Percentiles rank a stretch among this genome's conserved stretches.
These are phyloP conservation scores for Phyllosticta citribraziliensis DNA, from an alignment of 2,329 filamentous ascomycete species.

Conservation along the genomic window DNA sequence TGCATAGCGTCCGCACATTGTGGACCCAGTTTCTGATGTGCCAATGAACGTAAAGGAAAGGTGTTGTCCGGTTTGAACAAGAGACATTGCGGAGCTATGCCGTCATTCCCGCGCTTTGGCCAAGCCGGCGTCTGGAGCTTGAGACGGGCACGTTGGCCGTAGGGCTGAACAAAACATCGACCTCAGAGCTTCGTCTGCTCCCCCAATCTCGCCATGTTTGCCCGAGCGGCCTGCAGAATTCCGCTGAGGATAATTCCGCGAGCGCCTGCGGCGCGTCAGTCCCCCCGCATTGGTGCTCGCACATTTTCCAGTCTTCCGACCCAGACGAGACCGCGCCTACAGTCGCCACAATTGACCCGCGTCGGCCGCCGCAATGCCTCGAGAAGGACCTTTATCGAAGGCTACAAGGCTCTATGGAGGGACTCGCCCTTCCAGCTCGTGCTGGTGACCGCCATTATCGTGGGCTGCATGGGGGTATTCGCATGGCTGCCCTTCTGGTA, in stretches of 20 bases:
- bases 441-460: slow-evolving; percentile 26
- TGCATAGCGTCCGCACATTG: slow-evolving; percentile 61
- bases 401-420: slow-evolving; percentile 25
- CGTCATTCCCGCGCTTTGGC: slow-evolving; percentile 1
- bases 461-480: slow-evolving; percentile 29
- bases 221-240: slow-evolving; percentile 22
- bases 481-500: slow-evolving; percentile 39
- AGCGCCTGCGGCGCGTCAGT: slow-evolving; percentile 19
- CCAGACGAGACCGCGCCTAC: slow-evolving; percentile 17
- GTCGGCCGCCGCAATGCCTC: slow-evolving; percentile 20
- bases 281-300: slow-evolving; percentile 13
- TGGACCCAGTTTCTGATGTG: not conserved
- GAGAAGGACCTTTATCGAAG: slow-evolving; percentile 14
- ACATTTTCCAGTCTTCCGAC: slow-evolving; percentile 16
- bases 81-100: not conserved
- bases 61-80: not conserved
- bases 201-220: slow-evolving; percentile 25
- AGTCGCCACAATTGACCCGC: slow-evolving; percentile 17
- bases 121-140: slow-evolving; percentile 6
- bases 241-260: slow-evolving; percentile 15
- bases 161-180: slow-evolving; percentile 10
- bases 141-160: slow-evolving; percentile 1
- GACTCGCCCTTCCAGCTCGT: slow-evolving; percentile 32
- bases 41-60: not conserved
- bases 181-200: slow-evolving; percentile 4